A percentile compares a stretch with the other conserved stretches of the same genome.
These are phyloP conservation scores for Backusella australiensis DNA, from an alignment of 192 early-diverging fungal species.

Conservation along the genomic window DNA sequence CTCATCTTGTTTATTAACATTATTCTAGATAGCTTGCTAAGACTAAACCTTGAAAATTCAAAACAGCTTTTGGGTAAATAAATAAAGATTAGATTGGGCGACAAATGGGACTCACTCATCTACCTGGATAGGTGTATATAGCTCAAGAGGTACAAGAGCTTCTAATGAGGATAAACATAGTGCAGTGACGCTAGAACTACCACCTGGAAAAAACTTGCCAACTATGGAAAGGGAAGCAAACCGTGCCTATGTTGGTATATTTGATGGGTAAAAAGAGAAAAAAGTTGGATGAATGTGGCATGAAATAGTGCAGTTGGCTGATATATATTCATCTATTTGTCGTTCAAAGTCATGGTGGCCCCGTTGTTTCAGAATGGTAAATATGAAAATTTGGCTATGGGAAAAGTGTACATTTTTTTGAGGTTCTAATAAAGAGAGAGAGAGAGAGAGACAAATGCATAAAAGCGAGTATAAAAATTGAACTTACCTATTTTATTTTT, in stretches of 20 bases:
- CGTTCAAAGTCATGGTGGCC: conserved; percentile 32
- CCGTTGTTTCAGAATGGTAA: conserved; percentile 37
- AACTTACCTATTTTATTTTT: not conserved
- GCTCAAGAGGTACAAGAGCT: conserved; percentile 51
- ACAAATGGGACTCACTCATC: not conserved
- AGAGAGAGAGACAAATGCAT: too few relatives aligned
- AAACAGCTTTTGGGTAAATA: conserved; percentile 47
- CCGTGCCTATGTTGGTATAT: conserved; percentile 52
- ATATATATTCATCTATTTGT: not conserved
- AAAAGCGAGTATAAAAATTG: not conserved
- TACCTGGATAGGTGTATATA: conserved; percentile 23
- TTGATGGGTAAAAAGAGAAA: conserved; percentile 47
- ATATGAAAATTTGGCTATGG: not conserved
- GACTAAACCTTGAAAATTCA: conserved; percentile 45
- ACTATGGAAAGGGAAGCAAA: conserved; percentile 16
- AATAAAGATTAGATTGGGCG: not conserved
- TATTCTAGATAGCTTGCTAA: conserved; percentile 21
- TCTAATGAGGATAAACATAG: conserved; percentile 56
- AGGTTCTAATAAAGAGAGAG: not conserved
- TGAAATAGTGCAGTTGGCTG: too few relatives aligned
- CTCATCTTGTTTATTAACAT: not conserved
- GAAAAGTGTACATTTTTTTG: not conserved
- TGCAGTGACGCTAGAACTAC: conserved; percentile 39
- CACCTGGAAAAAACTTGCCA: not conserved
- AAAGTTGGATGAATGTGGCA: too few relatives aligned